Percentiles rank a stretch among this genome's conserved stretches.
phyloP scores from a whole-genome alignment of 805 yeast genomes.

The Saturnispora dispora region DNA sequence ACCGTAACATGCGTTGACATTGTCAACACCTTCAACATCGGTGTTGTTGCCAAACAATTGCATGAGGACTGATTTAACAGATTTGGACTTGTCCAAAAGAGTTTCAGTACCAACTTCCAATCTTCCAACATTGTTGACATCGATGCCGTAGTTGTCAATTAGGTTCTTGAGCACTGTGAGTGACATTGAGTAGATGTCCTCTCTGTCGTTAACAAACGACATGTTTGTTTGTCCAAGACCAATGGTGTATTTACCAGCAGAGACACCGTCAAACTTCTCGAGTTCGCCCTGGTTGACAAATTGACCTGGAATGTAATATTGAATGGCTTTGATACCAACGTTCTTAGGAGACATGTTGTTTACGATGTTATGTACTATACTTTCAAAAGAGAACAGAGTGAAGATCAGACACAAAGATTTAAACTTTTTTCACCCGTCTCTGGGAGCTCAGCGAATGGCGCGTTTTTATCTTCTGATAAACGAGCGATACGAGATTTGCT shows the following conservation, averaged over 20 bases:
- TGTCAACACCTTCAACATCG: constrained; percentile 94
- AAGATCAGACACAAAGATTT: background rate
- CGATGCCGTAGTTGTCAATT: constrained; percentile 73
- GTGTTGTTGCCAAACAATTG: constrained; percentile 82
- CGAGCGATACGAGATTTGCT: background rate
- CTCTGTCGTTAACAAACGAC: constrained; percentile 96
- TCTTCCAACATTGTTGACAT: constrained; percentile 76
- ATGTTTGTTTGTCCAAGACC: constrained; percentile 98
- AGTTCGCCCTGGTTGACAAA: constrained; percentile 82
- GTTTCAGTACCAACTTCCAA: constrained; percentile 99
- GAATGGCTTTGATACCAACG: constrained; percentile 95
- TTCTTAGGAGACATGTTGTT: constrained; percentile 43
- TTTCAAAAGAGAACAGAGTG: background rate
- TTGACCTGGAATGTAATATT: constrained; percentile 79
- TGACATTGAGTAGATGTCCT: constrained; percentile 91
- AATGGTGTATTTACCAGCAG: constrained; percentile 94
- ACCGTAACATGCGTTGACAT: constrained; percentile 96
- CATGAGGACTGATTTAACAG: constrained; percentile 92
- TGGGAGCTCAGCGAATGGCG: background rate
- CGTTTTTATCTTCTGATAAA: background rate
- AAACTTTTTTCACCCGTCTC: background rate
- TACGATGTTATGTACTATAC: background rate
- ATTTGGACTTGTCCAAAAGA: constrained; percentile 89
- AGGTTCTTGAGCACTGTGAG: constrained; percentile 78
- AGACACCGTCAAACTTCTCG: constrained; percentile 75